These are phyloP conservation scores for Ophiocordyceps polyrhachis-furcata DNA, from an alignment of 2,329 filamentous ascomycete genomes.

Conservation along the genomic window DNA sequence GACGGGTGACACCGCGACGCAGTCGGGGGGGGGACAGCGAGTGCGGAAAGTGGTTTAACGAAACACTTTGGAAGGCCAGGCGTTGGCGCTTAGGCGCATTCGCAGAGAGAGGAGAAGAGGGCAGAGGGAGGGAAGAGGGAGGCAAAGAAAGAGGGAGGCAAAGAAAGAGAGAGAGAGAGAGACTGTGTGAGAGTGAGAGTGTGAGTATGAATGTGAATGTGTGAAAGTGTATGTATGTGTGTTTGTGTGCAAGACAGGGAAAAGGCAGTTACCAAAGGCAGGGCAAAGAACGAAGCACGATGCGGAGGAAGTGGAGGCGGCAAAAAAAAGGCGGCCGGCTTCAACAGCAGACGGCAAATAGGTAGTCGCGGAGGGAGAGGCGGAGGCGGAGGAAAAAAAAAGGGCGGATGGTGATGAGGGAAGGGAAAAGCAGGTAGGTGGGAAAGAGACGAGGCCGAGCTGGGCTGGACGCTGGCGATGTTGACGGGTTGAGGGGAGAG, in stretches of 20 bases:
- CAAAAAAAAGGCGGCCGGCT: too few relatives aligned
- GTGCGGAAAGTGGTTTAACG: background rate
- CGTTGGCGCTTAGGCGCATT: background rate
- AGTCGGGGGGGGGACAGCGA: too few relatives aligned
- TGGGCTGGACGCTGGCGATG: constrained; percentile 9
- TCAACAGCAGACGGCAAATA: too few relatives aligned
- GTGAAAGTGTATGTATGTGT: too few relatives aligned
- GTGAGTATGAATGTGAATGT: too few relatives aligned
- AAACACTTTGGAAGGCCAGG: background rate
- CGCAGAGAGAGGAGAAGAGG: background rate
- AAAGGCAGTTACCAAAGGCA: too few relatives aligned
- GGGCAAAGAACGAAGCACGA: too few relatives aligned
- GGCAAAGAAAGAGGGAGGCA: background rate
- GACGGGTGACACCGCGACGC: background rate
- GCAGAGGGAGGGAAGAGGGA: background rate
- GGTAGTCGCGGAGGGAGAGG: too few relatives aligned
- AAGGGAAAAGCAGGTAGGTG: background rate
- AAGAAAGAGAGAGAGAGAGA: background rate
- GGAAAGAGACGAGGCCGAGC: constrained; percentile 1
- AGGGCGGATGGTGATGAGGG: background rate
- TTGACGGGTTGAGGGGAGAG: constrained; percentile 12
- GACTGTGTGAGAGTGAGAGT: background rate
- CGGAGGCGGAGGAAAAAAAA: too few relatives aligned
- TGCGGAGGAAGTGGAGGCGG: too few relatives aligned
- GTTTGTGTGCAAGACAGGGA: too few relatives aligned